A percentile compares a stretch with the other conserved stretches of the same genome.
These are phyloP conservation scores for Nicotiana knightiana DNA, from an alignment of 257 asterid species.

Conservation along the genomic window DNA sequence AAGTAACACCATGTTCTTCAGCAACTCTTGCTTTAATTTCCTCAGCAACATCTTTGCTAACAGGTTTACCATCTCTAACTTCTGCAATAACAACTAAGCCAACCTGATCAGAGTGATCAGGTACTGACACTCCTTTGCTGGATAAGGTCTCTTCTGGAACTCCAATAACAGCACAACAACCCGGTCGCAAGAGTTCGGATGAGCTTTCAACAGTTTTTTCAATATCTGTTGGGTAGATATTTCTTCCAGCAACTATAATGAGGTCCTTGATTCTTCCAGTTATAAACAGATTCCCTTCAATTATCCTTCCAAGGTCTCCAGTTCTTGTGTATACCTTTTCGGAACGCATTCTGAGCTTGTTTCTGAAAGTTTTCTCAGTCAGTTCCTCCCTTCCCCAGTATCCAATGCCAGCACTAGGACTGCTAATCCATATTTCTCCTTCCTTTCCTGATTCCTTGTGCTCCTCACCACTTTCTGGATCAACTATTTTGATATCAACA, in stretches of 20 bases:
- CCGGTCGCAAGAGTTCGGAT: conserved; percentile 65
- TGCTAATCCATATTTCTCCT: conserved; percentile 84
- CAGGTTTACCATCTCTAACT: conserved; percentile 57
- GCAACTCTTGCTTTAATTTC: conserved; percentile 51
- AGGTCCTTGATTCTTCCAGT: conserved; percentile 91
- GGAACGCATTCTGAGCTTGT: conserved; percentile 25
- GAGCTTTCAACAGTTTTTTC: conserved; percentile 83
- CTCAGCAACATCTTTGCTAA: conserved; percentile 38
- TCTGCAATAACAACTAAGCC: conserved; percentile 85
- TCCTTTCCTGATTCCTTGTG: conserved; percentile 38
- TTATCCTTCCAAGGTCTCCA: conserved; percentile 65
- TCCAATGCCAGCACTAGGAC: conserved; percentile 78
- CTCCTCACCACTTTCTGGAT: conserved; percentile 59
- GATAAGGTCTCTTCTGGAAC: conserved; percentile 71
- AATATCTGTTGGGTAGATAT: conserved; percentile 70
- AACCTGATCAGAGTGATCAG: conserved; percentile 59
- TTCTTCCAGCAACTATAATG: conserved; percentile 77
- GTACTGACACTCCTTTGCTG: conserved; percentile 49
- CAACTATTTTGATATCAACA: conserved; percentile 50
- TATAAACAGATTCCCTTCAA: conserved; percentile 54
- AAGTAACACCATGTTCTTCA: conserved; percentile 70
- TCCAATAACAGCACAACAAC: conserved; percentile 80
- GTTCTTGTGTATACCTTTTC: conserved; percentile 54
- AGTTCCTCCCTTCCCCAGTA: conserved; percentile 64
- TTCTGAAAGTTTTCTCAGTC: conserved; percentile 46